Evolutionary conservation across 1,139 yeast genomes (phyloP).

Genomic region (Hyphopichia khmerensis): DNA sequence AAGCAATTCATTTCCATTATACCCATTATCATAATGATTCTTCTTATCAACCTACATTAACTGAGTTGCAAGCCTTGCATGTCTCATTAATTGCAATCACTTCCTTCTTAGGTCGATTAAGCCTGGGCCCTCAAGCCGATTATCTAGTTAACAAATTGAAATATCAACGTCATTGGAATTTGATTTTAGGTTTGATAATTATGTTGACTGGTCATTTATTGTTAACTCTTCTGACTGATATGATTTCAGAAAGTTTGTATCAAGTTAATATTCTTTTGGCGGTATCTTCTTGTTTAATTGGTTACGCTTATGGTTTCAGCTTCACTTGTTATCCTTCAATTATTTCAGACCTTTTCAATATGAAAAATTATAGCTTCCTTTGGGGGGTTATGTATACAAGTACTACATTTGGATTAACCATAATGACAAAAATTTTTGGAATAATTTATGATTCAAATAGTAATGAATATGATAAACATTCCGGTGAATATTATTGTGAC

Average conservation of each 20-base stretch:
- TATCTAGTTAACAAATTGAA: constrained; percentile 47
- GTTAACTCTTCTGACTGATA: constrained; percentile 29
- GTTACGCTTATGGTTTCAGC: constrained; percentile 76
- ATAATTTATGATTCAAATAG: constrained; percentile 36
- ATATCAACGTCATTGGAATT: constrained; percentile 69
- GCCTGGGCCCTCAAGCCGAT: constrained; percentile 71
- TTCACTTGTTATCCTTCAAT: constrained; percentile 84
- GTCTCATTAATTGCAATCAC: constrained; percentile 69
- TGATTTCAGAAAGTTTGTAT: constrained; percentile 20
- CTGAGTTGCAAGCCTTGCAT: constrained; percentile 62
- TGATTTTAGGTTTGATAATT: constrained; percentile 49
- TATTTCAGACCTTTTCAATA: constrained; percentile 74
- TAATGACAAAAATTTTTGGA: constrained; percentile 43
- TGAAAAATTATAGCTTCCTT: constrained; percentile 68
- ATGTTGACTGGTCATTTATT: constrained; percentile 41
- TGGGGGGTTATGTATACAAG: constrained; percentile 78
- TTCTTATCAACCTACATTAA: constrained; percentile 17
- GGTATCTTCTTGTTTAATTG: constrained; percentile 60
- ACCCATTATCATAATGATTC: constrained; percentile 15
- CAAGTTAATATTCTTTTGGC: constrained; percentile 36
- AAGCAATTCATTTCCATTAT: constrained; percentile 42
- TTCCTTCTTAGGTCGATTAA: constrained; percentile 65
- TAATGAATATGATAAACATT: constrained; percentile 20
- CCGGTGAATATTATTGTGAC: constrained; percentile 27
- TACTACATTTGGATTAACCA: constrained; percentile 35